These are phyloP conservation scores for Cystobasidium pallidum DNA, from an alignment of 1,284 basidiomycete genomes.

Conservation along the genomic window DNA sequence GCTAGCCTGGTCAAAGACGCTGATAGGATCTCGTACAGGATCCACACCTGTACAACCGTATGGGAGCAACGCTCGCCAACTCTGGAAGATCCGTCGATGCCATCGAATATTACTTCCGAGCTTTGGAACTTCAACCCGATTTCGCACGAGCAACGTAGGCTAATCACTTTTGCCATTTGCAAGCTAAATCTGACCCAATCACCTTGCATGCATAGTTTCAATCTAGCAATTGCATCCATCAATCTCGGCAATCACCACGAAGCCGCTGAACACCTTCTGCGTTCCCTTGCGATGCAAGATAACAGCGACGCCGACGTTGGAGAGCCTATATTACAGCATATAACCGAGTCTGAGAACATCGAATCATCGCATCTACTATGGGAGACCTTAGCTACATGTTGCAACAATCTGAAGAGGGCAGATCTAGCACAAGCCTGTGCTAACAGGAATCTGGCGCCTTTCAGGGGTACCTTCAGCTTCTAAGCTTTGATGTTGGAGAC, in stretches of 20 bases:
- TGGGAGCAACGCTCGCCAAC: conserved; percentile 95
- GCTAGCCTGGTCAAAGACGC: background rate
- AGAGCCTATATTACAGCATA: conserved; percentile 20
- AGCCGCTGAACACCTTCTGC: conserved; percentile 79
- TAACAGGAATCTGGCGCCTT: conserved; percentile 69
- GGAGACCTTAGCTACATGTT: conserved; percentile 79
- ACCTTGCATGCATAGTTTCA: background rate
- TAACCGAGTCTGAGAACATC: conserved; percentile 37
- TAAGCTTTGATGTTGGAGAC: too few relatives aligned
- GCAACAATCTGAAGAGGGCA: conserved; percentile 54
- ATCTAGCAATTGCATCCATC: conserved; percentile 39
- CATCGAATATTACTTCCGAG: conserved; percentile 84
- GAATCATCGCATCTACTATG: conserved; percentile 72
- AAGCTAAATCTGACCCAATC: conserved; percentile 1
- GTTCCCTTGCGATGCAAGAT: conserved; percentile 82
- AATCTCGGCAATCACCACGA: conserved; percentile 71
- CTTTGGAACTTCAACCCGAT: conserved; percentile 84
- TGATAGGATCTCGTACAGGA: conserved; percentile 63
- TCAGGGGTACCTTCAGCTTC: conserved; percentile 61
- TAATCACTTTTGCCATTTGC: too few relatives aligned
- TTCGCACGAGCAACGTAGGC: conserved; percentile 75
- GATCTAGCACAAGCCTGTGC: conserved; percentile 61
- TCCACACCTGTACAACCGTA: conserved; percentile 92
- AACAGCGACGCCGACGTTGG: conserved; percentile 60
- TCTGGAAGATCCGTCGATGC: conserved; percentile 77